These are phyloP conservation scores for Alternaria sp. DNA, from an alignment of 2,329 filamentous ascomycete genomes.

Conservation along the genomic window DNA sequence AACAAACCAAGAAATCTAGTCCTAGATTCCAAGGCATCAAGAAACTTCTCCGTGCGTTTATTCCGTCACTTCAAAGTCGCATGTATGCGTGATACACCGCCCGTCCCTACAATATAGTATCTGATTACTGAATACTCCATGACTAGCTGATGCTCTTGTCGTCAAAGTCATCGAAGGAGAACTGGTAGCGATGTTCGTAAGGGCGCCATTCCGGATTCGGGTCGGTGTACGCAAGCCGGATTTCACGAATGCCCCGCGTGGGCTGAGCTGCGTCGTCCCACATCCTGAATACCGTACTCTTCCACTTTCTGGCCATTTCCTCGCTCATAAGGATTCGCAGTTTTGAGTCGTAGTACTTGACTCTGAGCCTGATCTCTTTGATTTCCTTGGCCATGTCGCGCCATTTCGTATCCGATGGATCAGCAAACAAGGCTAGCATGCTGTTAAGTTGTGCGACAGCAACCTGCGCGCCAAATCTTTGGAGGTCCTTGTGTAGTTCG, in stretches of 20 bases:
- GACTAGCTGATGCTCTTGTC: background rate
- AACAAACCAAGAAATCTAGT: background rate
- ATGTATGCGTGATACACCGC: background rate
- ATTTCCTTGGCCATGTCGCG: background rate
- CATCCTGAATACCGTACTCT: background rate
- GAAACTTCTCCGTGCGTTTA: background rate
- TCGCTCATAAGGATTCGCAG: constrained; percentile 1
- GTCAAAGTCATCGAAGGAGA: background rate
- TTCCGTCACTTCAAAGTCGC: background rate
- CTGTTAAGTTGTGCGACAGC: background rate
- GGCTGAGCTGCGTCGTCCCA: constrained; percentile 4
- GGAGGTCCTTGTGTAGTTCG: background rate
- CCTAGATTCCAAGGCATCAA: background rate
- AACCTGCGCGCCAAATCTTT: background rate
- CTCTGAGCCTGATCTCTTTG: background rate
- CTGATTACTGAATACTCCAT: background rate
- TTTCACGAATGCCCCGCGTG: background rate
- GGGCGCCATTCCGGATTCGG: background rate
- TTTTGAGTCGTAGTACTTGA: background rate
- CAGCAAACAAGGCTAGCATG: background rate
- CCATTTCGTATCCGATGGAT: background rate
- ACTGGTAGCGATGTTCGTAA: background rate
- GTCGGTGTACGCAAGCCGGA: background rate
- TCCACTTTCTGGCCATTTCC: constrained; percentile 4
- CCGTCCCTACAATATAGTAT: no score